Evolutionary conservation across 345 rosid species (phyloP).

Genomic region (Acer yangbiense): DNA sequence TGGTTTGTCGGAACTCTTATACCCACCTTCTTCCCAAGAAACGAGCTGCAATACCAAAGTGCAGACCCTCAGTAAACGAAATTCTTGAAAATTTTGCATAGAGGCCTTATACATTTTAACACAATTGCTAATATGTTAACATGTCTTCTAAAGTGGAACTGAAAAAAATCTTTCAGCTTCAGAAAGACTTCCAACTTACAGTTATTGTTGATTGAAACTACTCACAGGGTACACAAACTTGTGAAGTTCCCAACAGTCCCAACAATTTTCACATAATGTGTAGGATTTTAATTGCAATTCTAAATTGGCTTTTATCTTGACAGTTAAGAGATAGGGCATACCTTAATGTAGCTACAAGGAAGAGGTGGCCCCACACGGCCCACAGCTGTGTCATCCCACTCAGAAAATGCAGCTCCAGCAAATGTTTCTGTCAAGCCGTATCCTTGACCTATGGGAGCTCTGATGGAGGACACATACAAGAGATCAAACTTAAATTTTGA

Average conservation of each 20-base stretch:
- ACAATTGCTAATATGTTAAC: not conserved
- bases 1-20: slow-evolving; percentile 65
- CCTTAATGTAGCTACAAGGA: slow-evolving; percentile 82
- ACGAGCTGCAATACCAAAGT: slow-evolving; percentile 61
- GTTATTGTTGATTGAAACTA: slow-evolving; percentile 1
- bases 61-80: not conserved
- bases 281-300: not conserved
- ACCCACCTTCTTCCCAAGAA: slow-evolving; percentile 92
- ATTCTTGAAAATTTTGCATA: not conserved
- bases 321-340: slow-evolving; percentile 22
- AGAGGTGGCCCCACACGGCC: slow-evolving; percentile 96
- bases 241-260: not conserved
- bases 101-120: not conserved
- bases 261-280: not conserved
- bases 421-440: slow-evolving; percentile 96
- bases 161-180: not conserved
- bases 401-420: slow-evolving; percentile 89
- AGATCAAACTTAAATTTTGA: slow-evolving; percentile 17
- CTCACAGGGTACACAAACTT: not conserved
- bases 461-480: slow-evolving; percentile 26
- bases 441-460: slow-evolving; percentile 87
- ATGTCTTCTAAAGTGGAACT: not conserved
- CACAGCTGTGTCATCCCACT: slow-evolving; percentile 67
- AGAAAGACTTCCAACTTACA: not conserved
- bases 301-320: not conserved